Evolutionary conservation across 2,329 filamentous ascomycete species (phyloP).

Genomic region (Alternaria incomplexa): DNA sequence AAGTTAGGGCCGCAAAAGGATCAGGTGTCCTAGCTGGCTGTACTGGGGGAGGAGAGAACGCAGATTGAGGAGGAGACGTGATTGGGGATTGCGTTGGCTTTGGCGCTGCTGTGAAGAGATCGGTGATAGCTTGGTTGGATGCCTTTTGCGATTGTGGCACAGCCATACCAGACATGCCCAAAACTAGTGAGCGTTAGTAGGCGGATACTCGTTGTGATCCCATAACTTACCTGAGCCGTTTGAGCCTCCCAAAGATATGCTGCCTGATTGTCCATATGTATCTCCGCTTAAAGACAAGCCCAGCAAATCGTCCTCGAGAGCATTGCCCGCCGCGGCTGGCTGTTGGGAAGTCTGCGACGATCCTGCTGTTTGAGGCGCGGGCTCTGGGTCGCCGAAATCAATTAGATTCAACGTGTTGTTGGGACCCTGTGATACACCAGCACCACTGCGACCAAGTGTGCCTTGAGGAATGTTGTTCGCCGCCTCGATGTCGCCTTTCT

Average conservation of each 20-base stretch:
- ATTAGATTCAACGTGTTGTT: slow-evolving; percentile 89
- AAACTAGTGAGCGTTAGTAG: slow-evolving; percentile 29
- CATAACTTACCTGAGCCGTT: slow-evolving; percentile 46
- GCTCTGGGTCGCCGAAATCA: slow-evolving; percentile 78
- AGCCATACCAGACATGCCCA: slow-evolving; percentile 42
- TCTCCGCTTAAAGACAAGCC: slow-evolving; percentile 78
- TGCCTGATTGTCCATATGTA: slow-evolving; percentile 75
- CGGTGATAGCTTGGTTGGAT: slow-evolving; percentile 59
- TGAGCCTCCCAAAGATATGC: slow-evolving; percentile 76
- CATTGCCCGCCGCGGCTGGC: slow-evolving; percentile 61
- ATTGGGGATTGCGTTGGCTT: slow-evolving; percentile 48
- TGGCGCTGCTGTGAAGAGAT: slow-evolving; percentile 62
- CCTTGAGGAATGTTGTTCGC: slow-evolving; percentile 85
- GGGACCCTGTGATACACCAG: slow-evolving; percentile 68
- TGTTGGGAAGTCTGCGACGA: slow-evolving; percentile 50
- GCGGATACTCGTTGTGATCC: neutral
- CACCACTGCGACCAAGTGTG: slow-evolving; percentile 70
- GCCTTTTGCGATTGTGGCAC: slow-evolving; percentile 47
- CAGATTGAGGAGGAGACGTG: slow-evolving; percentile 54
- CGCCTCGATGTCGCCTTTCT: slow-evolving; percentile 88
- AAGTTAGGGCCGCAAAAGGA: slow-evolving; percentile 66
- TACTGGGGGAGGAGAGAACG: slow-evolving; percentile 45
- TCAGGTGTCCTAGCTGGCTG: slow-evolving; percentile 52
- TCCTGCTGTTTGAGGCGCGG: slow-evolving; percentile 45
- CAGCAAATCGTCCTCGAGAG: slow-evolving; percentile 87